Percentiles rank a stretch among this genome's conserved stretches.
Evolutionary conservation across 768 basidiomycete species (phyloP).

Genomic region (Psilocybe cubensis): DNA sequence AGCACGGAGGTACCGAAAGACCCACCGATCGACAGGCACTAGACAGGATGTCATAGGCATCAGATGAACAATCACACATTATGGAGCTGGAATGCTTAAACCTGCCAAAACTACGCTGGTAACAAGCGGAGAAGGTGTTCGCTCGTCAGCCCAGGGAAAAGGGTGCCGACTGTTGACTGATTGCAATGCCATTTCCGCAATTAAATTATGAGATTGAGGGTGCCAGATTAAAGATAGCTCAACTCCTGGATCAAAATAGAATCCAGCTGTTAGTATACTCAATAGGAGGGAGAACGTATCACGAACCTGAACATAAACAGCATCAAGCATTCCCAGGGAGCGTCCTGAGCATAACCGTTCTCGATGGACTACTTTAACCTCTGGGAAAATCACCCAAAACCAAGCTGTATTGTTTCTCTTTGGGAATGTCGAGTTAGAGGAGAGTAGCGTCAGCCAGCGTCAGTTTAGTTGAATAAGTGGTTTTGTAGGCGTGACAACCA

Average conservation of each 20-base stretch:
- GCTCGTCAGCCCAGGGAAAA: too few species aligned
- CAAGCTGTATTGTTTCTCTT: too few species aligned
- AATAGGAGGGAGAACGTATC: too few species aligned
- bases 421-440: too few species aligned
- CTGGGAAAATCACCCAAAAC: too few species aligned
- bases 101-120: not conserved
- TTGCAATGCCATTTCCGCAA: not conserved
- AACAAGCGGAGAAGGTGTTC: conserved; percentile 5
- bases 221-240: not conserved
- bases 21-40: not conserved
- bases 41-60: too few species aligned
- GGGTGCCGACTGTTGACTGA: not conserved
- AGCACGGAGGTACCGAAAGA: not conserved
- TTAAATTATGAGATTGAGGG: not conserved
- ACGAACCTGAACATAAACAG: too few species aligned
- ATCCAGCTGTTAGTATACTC: too few species aligned
- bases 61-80: too few species aligned
- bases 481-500: not conserved
- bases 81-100: not conserved
- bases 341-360: too few species aligned
- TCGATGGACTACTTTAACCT: too few species aligned
- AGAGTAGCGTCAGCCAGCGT: not conserved
- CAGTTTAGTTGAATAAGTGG: not conserved
- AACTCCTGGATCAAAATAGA: not conserved
- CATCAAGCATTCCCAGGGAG: too few species aligned